These are phyloP conservation scores for Vitis labrusca DNA, from an alignment of 164 flowering plant genomes.

Conservation along the genomic window DNA sequence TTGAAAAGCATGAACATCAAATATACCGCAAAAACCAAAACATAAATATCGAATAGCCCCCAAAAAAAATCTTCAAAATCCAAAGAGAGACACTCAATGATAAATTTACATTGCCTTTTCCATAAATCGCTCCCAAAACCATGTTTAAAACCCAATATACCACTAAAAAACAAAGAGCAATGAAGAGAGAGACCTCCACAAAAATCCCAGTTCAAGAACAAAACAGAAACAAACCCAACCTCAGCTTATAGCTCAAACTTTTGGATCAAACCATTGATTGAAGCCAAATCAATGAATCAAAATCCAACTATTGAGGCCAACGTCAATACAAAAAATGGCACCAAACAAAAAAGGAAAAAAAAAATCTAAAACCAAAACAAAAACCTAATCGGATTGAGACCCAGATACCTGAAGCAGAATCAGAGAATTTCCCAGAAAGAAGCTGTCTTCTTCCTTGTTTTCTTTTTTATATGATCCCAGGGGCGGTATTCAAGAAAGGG, in stretches of 20 bases:
- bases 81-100: too few relatives aligned
- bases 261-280: too few relatives aligned
- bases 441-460: neutral
- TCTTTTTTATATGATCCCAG: too few relatives aligned
- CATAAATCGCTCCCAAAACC: too few relatives aligned
- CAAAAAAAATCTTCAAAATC: too few relatives aligned
- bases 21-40: neutral
- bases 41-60: too few relatives aligned
- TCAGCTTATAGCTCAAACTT: too few relatives aligned
- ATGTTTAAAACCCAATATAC: too few relatives aligned
- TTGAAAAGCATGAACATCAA: neutral
- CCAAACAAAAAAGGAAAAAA: constrained; percentile 4
- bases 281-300: neutral
- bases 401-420: constrained; percentile 10
- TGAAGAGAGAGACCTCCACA: neutral
- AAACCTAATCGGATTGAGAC: constrained; percentile 1
- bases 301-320: neutral
- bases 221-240: neutral
- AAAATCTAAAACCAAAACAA: neutral
- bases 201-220: constrained; percentile 2
- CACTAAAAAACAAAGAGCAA: neutral
- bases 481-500: neutral
- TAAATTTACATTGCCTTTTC: too few relatives aligned
- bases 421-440: neutral
- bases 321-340: constrained; percentile 6